Evolutionary conservation across 805 yeast genomes (phyloP), one percentile per base, ranked within the genome.

Genomic region (Diddensiella caesifluorescens): DNA sequence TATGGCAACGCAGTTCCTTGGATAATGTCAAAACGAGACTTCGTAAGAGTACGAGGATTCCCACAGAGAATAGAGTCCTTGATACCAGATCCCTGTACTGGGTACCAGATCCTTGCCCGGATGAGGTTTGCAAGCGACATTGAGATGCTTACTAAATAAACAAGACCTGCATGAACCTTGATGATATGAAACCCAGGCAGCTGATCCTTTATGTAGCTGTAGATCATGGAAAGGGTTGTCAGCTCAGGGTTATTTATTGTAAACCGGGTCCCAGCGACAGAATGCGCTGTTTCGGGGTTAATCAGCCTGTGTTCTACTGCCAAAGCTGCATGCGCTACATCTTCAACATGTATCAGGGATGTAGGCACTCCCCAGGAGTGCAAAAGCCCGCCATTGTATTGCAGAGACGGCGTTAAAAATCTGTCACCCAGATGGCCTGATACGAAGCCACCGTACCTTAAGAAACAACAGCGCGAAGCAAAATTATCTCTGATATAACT

Each of bases 241-340:
- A 46, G 38, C 35, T 49, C 49, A 12, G 34, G 31, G 13, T 51
- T 48, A 13, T 48, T 48, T 2, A 57, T 41, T 3, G 53, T 44
- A 39, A 49, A 54, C 27, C 41, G 34, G 9, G 35, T 18, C 16
- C 51, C 49, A 20, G 30, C 19, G 39, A 36, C 44, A 18, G 38
- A 13, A 2, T 13, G 29, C 6, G 44, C 44, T 2, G 58, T 45
- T 2, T 35, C 40, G 18, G 57, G 57, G 39, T 55, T 56, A 19
- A 47, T 39, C 20, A 54, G 48, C 31, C 37, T 38, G 30, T 47
- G 43, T 39, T 56, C 61, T 9, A 53, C 44, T 59, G 71, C 51
- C 62, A 75, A 20, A 68, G 73, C 49, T 59, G 72, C 41, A 66
- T 74, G 41, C 59, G 69, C 59, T 45, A 58, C 50, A 36, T 58